A percentile compares a stretch with the other conserved stretches of the same genome.
Evolutionary conservation across 495 filamentous ascomycete genomes (phyloP).

Genomic region (Talaromyces liani): DNA sequence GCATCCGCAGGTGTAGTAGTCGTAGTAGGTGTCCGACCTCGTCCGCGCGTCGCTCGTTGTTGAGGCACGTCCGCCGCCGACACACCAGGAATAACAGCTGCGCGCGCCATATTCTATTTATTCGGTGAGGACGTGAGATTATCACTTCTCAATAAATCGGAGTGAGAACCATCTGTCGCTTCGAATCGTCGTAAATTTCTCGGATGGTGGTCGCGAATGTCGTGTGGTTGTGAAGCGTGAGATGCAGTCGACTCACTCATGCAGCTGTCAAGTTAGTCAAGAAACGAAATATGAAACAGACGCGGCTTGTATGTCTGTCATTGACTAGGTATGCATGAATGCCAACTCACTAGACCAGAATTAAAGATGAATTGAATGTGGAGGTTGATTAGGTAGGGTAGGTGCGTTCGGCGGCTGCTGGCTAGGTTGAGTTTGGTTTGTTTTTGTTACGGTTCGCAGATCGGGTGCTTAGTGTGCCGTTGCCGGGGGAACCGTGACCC

Average conservation of each 20-base stretch:
- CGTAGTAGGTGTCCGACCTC: slow-evolving; percentile 1
- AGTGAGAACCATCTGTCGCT: background rate
- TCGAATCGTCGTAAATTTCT: background rate
- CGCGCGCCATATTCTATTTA: slow-evolving; percentile 4
- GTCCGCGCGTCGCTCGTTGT: slow-evolving; percentile 15
- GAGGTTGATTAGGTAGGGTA: background rate
- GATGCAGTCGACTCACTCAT: background rate
- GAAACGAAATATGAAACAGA: background rate
- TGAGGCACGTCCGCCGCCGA: background rate
- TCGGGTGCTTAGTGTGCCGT: background rate
- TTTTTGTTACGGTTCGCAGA: slow-evolving; percentile 3
- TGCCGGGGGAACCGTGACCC: background rate
- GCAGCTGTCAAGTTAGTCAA: background rate
- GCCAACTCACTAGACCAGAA: background rate
- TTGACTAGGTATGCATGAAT: background rate
- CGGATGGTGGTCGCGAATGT: too few species aligned
- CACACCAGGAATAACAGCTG: slow-evolving; percentile 6
- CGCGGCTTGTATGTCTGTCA: background rate
- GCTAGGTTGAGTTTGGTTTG: background rate
- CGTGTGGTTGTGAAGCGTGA: background rate
- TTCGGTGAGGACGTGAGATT: background rate
- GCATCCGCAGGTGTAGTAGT: background rate
- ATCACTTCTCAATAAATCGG: background rate
- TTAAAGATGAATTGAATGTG: background rate
- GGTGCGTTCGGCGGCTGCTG: background rate